Evolutionary conservation across 805 yeast species (phyloP), one percentile per base, ranked within the genome.

Genomic region (Candida tibetensis): DNA sequence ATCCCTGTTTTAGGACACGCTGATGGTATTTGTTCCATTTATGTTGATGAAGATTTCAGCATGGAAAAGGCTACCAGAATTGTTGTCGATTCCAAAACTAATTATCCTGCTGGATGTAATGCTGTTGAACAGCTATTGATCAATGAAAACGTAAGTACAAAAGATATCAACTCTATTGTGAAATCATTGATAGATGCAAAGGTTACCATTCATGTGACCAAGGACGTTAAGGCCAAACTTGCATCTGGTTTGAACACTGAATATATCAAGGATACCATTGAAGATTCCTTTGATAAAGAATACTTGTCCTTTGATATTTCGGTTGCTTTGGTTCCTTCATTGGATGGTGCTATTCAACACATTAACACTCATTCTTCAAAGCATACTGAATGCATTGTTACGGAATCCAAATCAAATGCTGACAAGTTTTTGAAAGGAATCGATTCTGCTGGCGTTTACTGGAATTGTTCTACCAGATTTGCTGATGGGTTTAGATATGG

Each of bases 401-500:
- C 99, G 2, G 85, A 82, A 48, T 69, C 79, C 52, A 77, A 84
- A 55, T 70, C 54, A 4, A 69, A 69, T 12, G 98, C 99, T 0
- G 84, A 87, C 21, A 62, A 61, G 40, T 93, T 93, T 65, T 62
- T 91, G 55, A 79, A 80, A 56, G 93, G 90, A 16, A 76, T 93
- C 32, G 99, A 93, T 60, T 86, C 97, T 2, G 84, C 98, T 1
- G 97, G 97, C 40, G 95, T 93, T 9, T 93, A 88, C 69, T 91
- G 98, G 98, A 93, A 93, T 58, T 91, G 95, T 34, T 85, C 96
- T 15, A 88, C 98, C 6, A 74, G 99, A 57, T 93, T 93, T 66
- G 98, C 99, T 5, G 99, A 93, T 62, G 99, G 99, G 3, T 93
- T 87, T 74, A 77, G 99, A 59, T 93, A 91, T 57, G 99, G 99